phyloP scores from a whole-genome alignment of 2,329 filamentous ascomycete genomes.

The Lachnellula cervina region DNA sequence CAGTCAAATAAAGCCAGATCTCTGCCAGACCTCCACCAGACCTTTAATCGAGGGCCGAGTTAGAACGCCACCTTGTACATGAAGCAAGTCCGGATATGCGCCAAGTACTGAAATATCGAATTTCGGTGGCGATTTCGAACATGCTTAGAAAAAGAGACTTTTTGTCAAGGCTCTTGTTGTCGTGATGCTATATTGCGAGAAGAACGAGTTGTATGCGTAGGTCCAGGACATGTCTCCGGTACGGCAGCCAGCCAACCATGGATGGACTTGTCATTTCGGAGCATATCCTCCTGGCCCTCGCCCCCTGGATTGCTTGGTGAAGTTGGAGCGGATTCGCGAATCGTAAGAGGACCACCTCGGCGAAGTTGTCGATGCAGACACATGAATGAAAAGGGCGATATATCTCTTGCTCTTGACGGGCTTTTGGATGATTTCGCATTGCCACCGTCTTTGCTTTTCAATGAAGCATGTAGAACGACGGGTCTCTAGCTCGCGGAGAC shows the following conservation, averaged over 20 bases:
- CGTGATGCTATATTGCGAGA: not conserved
- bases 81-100: not conserved
- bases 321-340: not conserved
- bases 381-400: not conserved
- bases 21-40: slow-evolving; percentile 9
- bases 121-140: not conserved
- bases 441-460: not conserved
- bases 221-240: not conserved
- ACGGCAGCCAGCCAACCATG: not conserved
- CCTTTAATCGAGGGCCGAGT: not conserved
- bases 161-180: not conserved
- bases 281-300: not conserved
- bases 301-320: not conserved
- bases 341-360: not conserved
- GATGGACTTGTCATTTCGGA: not conserved
- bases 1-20: slow-evolving; percentile 8
- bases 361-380: not conserved
- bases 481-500: slow-evolving; percentile 7
- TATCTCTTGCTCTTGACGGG: not conserved
- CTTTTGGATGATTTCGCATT: not conserved
- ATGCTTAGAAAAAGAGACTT: not conserved
- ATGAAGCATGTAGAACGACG: slow-evolving; percentile 3
- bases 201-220: not conserved
- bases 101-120: not conserved
- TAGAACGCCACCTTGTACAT: not conserved